These are phyloP conservation scores for Stentor coeruleus DNA, from an alignment of 73 alveolate species.

Conservation along the genomic window DNA sequence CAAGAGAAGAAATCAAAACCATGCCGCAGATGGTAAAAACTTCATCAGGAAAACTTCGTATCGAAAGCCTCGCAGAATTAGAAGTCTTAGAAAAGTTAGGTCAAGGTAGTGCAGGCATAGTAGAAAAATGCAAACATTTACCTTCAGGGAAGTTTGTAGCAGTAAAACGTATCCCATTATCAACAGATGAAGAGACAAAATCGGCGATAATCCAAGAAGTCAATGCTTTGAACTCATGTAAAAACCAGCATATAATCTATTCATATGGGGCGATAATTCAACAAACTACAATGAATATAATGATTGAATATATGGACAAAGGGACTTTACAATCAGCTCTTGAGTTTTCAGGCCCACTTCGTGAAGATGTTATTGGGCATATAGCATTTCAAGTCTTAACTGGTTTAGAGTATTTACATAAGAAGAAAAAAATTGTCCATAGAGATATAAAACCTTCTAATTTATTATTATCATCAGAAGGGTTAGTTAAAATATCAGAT, in stretches of 20 bases:
- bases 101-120: constrained; percentile 59
- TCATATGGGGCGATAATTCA: constrained; percentile 90
- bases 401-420: constrained; percentile 81
- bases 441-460: constrained; percentile 92
- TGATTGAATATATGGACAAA: constrained; percentile 94
- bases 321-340: constrained; percentile 84
- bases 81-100: constrained; percentile 41
- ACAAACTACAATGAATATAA: constrained; percentile 78
- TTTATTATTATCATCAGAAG: constrained; percentile 71
- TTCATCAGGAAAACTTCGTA: not conserved
- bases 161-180: constrained; percentile 45
- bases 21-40: not conserved
- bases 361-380: constrained; percentile 82
- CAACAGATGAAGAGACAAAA: constrained; percentile 40
- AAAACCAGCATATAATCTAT: constrained; percentile 79
- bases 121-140: constrained; percentile 38
- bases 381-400: constrained; percentile 79
- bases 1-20: not conserved
- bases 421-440: constrained; percentile 76
- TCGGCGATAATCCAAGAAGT: constrained; percentile 58
- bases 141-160: constrained; percentile 60
- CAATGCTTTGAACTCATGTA: constrained; percentile 69
- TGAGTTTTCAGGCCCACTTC: constrained; percentile 68
- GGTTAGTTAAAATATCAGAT: constrained; percentile 88
- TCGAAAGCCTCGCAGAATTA: not conserved